These are phyloP conservation scores for Cicer yamashitae DNA, from an alignment of 306 rosid species.

Conservation along the genomic window DNA sequence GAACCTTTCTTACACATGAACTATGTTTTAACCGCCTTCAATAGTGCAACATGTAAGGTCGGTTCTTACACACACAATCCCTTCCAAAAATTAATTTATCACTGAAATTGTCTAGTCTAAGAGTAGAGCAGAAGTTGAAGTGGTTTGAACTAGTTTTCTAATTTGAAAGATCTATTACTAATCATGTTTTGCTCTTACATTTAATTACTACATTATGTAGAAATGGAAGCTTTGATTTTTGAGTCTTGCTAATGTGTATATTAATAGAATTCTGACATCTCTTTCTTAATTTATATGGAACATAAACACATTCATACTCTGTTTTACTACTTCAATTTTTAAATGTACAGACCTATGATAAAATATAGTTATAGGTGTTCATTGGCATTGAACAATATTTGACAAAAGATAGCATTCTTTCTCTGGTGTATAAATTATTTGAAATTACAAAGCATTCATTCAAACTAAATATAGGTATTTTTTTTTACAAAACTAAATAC, in stretches of 20 bases:
- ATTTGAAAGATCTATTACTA: not conserved
- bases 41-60: not conserved
- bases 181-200: not conserved
- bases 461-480: not conserved
- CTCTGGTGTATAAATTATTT: not conserved
- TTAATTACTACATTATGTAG: not conserved
- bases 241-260: not conserved
- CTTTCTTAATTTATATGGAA: not conserved
- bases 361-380: no score
- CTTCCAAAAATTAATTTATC: not conserved
- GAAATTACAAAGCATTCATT: not conserved
- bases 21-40: not conserved
- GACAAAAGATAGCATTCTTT: not conserved
- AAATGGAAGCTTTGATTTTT: not conserved
- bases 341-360: no score
- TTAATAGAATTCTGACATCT: not conserved
- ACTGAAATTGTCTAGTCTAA: not conserved
- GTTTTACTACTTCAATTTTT: no score
- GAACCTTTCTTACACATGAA: not conserved
- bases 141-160: not conserved
- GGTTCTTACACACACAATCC: not conserved
- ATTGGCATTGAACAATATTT: not conserved
- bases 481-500: not conserved
- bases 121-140: not conserved
- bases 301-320: not conserved